These are phyloP conservation scores for Vitis hybrid DNA, from an alignment of 177 flowering plant genomes.

Conservation along the genomic window DNA sequence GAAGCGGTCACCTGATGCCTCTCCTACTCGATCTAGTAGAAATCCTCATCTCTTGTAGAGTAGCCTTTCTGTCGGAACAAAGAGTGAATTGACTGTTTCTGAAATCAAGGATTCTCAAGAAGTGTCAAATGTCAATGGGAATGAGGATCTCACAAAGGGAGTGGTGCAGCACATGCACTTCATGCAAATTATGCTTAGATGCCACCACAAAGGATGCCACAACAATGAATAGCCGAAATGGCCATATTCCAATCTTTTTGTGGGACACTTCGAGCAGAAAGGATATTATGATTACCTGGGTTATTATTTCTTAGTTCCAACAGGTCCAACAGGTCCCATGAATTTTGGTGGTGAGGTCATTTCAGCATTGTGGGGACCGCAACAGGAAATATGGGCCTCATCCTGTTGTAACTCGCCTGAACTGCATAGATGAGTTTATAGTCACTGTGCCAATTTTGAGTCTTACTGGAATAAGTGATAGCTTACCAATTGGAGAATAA, in stretches of 20 bases:
- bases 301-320: too few species aligned
- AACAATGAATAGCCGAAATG: slow-evolving; percentile 97
- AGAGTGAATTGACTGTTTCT: slow-evolving; percentile 28
- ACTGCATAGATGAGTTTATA: too few species aligned
- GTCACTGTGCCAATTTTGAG: too few species aligned
- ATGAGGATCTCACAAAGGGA: slow-evolving; percentile 9
- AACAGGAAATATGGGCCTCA: too few species aligned
- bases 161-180: too few species aligned
- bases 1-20: slow-evolving; percentile 44
- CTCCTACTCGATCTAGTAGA: slow-evolving; percentile 50
- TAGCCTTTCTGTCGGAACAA: slow-evolving; percentile 38
- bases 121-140: slow-evolving; percentile 33
- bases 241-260: slow-evolving; percentile 94
- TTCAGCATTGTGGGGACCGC: too few species aligned
- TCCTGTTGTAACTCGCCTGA: rapidly evolving
- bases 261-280: slow-evolving; percentile 93
- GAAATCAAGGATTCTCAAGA: slow-evolving; percentile 45
- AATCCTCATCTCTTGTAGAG: slow-evolving; percentile 37
- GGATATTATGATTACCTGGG: slow-evolving; percentile 23
- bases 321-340: too few species aligned
- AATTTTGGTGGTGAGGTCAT: too few species aligned
- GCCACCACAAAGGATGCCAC: slow-evolving; percentile 78
- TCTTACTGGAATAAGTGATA: too few species aligned
- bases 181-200: too few species aligned
- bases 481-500: too few species aligned